phyloP scores from a whole-genome alignment of 2,329 filamentous ascomycete species.

The Fusarium mangiferae region DNA sequence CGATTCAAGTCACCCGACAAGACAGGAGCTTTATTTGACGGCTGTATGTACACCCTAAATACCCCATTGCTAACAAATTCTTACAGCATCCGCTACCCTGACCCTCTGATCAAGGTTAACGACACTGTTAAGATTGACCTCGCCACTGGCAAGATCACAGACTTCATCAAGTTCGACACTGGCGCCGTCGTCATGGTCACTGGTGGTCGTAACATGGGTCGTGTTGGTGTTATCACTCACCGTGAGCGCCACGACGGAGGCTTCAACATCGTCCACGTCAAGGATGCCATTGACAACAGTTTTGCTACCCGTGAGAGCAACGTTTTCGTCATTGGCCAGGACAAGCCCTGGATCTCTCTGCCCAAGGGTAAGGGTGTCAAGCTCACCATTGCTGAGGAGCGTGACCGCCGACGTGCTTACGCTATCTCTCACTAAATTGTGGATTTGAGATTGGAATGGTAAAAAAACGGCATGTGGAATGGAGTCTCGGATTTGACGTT shows the following conservation, averaged over 20 bases:
- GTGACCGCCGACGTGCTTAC: slow-evolving; percentile 90
- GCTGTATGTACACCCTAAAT: slow-evolving; percentile 61
- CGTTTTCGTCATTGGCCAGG: slow-evolving; percentile 98
- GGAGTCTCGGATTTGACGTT: slow-evolving; percentile 56
- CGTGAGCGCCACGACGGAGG: slow-evolving; percentile 99
- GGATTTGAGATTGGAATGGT: slow-evolving; percentile 38
- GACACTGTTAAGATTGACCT: slow-evolving; percentile 99
- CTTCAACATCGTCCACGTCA: slow-evolving; percentile 99
- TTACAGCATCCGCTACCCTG: slow-evolving; percentile 96
- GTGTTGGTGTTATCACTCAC: slow-evolving; percentile 99
- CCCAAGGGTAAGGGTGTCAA: slow-evolving; percentile 99
- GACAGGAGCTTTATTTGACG: slow-evolving; percentile 57
- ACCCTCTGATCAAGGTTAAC: slow-evolving; percentile 99
- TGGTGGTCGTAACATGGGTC: slow-evolving; percentile 99
- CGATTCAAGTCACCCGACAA: slow-evolving; percentile 57
- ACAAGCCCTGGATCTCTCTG: slow-evolving; percentile 99
- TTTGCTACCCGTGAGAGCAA: slow-evolving; percentile 99
- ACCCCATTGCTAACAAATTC: slow-evolving; percentile 53
- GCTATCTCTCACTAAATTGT: slow-evolving; percentile 61
- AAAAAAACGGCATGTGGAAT: slow-evolving; percentile 52
- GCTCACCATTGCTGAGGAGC: slow-evolving; percentile 98
- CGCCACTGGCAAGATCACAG: slow-evolving; percentile 94
- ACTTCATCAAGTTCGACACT: slow-evolving; percentile 99
- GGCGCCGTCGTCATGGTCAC: slow-evolving; percentile 98
- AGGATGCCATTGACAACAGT: slow-evolving; percentile 99